These are phyloP conservation scores for Tylopilus vinaceipallidus DNA, from an alignment of 768 basidiomycete genomes.

Conservation along the genomic window DNA sequence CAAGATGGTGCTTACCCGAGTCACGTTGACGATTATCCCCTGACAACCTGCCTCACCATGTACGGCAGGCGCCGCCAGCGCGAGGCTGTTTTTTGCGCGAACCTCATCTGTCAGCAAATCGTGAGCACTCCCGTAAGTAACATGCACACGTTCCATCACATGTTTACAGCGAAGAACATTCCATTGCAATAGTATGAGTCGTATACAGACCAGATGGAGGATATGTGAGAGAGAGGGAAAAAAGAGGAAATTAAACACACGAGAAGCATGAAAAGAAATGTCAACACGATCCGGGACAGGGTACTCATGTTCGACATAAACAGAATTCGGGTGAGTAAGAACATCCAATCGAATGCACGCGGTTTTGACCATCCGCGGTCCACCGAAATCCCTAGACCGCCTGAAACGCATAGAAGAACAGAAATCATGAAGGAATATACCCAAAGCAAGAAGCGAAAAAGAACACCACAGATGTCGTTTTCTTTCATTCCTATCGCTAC, in stretches of 20 bases:
- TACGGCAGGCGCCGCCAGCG: too few species aligned
- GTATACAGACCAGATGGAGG: neutral
- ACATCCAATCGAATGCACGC: neutral
- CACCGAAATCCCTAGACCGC: too few species aligned
- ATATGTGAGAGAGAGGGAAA: neutral
- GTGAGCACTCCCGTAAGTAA: neutral
- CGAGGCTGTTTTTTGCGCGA: too few species aligned
- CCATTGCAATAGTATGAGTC: neutral
- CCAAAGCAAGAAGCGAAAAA: neutral
- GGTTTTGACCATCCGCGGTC: neutral
- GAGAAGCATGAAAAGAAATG: neutral
- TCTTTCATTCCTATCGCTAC: slow-evolving; percentile 19
- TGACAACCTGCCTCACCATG: too few species aligned
- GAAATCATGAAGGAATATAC: neutral
- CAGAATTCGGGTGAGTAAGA: too few species aligned
- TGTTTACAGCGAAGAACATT: neutral
- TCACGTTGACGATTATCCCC: slow-evolving; percentile 21
- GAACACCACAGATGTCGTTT: neutral
- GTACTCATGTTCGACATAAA: too few species aligned
- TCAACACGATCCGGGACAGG: neutral
- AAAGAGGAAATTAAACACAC: too few species aligned
- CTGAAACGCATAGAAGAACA: neutral
- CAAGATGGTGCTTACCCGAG: slow-evolving; percentile 26
- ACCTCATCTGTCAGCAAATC: slow-evolving; percentile 28
- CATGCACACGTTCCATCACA: neutral